phyloP scores from a whole-genome alignment of 352 stramenopile genomes.

The Globisporangium canariense region DNA sequence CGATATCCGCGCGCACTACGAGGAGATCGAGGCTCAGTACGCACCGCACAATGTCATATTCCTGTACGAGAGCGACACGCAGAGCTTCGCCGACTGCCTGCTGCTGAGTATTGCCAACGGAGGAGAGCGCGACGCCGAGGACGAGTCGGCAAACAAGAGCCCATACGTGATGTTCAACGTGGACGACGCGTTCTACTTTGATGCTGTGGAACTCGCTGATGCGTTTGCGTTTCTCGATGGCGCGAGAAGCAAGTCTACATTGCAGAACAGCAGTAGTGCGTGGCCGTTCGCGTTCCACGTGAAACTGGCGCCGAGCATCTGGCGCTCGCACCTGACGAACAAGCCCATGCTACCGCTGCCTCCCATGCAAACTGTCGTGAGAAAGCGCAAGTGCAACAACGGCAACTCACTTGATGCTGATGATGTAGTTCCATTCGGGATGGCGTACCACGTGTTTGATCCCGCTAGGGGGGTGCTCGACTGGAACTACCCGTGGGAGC shows the following conservation, averaged over 20 bases:
- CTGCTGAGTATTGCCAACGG: conserved; percentile 21
- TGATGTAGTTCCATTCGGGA: not conserved
- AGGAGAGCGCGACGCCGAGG: not conserved
- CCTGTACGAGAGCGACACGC: conserved; percentile 28
- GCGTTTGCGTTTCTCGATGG: conserved; percentile 21
- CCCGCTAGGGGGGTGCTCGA: conserved; percentile 47
- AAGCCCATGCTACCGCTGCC: conserved; percentile 46
- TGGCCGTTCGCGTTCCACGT: conserved; percentile 66
- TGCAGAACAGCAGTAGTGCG: not conserved
- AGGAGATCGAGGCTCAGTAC: conserved; percentile 28
- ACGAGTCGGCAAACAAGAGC: not conserved
- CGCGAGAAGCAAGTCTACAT: not conserved
- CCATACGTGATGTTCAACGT: conserved; percentile 48
- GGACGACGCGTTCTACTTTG: conserved; percentile 62
- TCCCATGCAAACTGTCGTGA: conserved; percentile 21
- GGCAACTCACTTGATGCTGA: too few species aligned
- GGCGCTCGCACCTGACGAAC: conserved; percentile 62
- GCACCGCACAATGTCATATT: conserved; percentile 24
- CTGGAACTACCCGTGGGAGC: conserved; percentile 86
- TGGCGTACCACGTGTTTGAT: conserved; percentile 39
- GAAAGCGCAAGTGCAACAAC: not conserved
- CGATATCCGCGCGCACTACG: conserved; percentile 29
- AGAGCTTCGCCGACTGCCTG: conserved; percentile 32
- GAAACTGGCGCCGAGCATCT: conserved; percentile 76
- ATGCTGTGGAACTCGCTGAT: conserved; percentile 39